Evolutionary conservation across 352 stramenopile genomes (phyloP).

Genomic region (Pythium vanterpoolii): DNA sequence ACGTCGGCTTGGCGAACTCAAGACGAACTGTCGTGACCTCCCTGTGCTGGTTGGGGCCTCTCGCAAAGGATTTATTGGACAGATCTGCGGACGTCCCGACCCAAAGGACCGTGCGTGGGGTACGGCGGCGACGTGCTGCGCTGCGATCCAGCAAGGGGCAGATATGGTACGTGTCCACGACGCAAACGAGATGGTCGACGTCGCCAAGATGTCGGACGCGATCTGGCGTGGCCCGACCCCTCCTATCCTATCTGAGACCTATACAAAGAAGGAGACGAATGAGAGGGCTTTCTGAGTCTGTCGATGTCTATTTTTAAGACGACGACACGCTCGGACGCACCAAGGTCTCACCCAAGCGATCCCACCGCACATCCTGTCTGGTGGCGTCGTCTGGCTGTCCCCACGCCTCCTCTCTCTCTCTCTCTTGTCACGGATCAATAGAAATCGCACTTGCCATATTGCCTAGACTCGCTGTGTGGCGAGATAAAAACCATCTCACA

Average conservation of each 20-base stretch:
- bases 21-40: slow-evolving; percentile 39
- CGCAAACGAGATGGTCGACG: slow-evolving; percentile 88
- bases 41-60: slow-evolving; percentile 89
- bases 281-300: neutral
- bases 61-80: slow-evolving; percentile 97
- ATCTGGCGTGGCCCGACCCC: slow-evolving; percentile 59
- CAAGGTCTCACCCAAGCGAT: neutral
- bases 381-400: neutral
- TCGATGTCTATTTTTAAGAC: slow-evolving; percentile 6
- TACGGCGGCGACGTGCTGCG: slow-evolving; percentile 91
- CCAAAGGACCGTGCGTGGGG: slow-evolving; percentile 90
- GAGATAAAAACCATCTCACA: neutral
- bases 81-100: slow-evolving; percentile 83
- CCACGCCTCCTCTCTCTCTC: neutral
- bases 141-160: slow-evolving; percentile 64
- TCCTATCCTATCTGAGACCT: neutral
- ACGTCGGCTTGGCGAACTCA: slow-evolving; percentile 62
- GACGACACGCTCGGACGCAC: slow-evolving; percentile 4
- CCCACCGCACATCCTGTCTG: too few species aligned
- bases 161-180: slow-evolving; percentile 97
- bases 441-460: neutral
- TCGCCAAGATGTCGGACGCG: slow-evolving; percentile 89
- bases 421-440: neutral
- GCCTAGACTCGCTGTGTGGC: neutral
- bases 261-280: neutral